Percentiles rank a stretch among this genome's conserved stretches.
Evolutionary conservation across 2,329 filamentous ascomycete species (phyloP).

Genomic region (Arthrobotrys conoides): DNA sequence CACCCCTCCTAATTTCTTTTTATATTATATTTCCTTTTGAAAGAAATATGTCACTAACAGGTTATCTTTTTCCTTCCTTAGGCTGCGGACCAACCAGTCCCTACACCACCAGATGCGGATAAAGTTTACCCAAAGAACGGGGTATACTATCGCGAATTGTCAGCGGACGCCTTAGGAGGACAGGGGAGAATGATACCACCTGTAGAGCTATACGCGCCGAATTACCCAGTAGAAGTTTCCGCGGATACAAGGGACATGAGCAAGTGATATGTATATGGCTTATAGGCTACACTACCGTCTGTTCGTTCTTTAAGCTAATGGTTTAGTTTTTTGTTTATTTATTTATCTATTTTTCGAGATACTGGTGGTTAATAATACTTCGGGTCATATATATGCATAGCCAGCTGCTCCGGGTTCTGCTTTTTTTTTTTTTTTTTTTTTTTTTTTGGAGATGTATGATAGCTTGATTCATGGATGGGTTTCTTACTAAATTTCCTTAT

Average conservation of each 20-base stretch:
- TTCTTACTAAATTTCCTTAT: no score
- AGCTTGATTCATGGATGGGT: no score
- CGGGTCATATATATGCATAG: no score
- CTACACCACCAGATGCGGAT: conserved; percentile 47
- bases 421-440: no score
- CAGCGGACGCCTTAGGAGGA: conserved; percentile 35
- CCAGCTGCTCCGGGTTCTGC: no score
- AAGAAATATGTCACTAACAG: neutral
- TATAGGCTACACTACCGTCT: neutral
- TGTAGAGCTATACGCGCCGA: conserved; percentile 42
- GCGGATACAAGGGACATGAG: conserved; percentile 14
- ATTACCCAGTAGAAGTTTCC: conserved; percentile 26
- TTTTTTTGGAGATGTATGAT: no score
- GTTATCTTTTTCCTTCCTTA: neutral
- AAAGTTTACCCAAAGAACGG: conserved; percentile 35
- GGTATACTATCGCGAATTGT: conserved; percentile 44
- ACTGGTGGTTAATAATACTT: no score
- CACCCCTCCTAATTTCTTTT: neutral
- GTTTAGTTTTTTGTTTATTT: neutral
- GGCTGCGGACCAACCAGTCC: conserved; percentile 23
- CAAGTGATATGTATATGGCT: neutral
- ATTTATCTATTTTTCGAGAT: no score
- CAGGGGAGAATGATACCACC: conserved; percentile 17
- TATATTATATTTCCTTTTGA: neutral
- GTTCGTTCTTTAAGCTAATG: no score